A percentile compares a stretch with the other conserved stretches of the same genome.
Evolutionary conservation across 1,284 basidiomycete species (phyloP).

Genomic region (Mycosarcoma mackinlayi): DNA sequence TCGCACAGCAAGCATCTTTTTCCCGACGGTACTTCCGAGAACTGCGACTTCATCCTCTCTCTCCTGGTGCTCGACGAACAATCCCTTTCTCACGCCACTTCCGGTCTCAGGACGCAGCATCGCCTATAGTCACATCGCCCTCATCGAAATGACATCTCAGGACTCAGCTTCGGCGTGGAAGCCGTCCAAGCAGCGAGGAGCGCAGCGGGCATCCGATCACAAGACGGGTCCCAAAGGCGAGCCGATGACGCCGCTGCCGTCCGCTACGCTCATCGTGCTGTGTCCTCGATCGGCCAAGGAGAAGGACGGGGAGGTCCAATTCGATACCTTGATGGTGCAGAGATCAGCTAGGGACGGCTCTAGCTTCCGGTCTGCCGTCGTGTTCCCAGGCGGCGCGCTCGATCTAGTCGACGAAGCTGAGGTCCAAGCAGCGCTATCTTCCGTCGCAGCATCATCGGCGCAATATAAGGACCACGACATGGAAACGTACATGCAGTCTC

Average conservation of each 20-base stretch:
- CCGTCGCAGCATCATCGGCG: not conserved
- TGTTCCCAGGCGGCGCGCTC: constrained; percentile 63
- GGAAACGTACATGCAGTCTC: constrained; percentile 45
- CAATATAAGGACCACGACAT: not conserved
- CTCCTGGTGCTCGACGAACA: not conserved
- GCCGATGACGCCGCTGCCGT: constrained; percentile 62
- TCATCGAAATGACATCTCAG: constrained; percentile 29
- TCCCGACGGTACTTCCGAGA: constrained; percentile 17
- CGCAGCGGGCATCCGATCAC: constrained; percentile 49
- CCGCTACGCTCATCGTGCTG: constrained; percentile 59
- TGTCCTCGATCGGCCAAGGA: constrained; percentile 38
- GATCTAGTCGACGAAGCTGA: constrained; percentile 53
- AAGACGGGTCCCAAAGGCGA: constrained; percentile 54
- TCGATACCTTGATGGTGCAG: constrained; percentile 59
- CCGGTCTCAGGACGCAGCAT: not conserved
- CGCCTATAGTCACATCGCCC: constrained; percentile 15
- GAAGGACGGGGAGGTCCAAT: constrained; percentile 10
- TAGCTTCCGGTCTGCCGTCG: constrained; percentile 61
- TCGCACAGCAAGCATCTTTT: constrained; percentile 4
- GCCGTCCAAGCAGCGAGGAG: constrained; percentile 42
- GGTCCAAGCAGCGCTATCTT: constrained; percentile 22
- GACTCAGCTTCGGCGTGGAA: constrained; percentile 30
- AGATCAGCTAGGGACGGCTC: constrained; percentile 54
- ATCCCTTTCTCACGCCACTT: constrained; percentile 22
- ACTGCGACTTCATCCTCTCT: not conserved